Base-by-base conservation (phyloP, 441 rosid species). In the Pelargonium exstipulatum region DNA sequence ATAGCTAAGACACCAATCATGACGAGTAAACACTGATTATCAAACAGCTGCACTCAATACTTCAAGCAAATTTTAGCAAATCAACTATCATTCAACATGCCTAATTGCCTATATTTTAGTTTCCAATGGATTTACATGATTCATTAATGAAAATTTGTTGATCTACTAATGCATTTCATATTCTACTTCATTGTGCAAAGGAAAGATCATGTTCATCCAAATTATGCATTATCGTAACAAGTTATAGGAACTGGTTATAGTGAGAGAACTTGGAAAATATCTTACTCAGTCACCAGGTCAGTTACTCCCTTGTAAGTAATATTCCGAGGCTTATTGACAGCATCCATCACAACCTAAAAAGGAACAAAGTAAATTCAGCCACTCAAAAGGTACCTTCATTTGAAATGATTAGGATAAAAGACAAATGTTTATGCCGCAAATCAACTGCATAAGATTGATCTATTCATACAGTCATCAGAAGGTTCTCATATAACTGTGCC, bases 241-340 rank as follows among this genome's bases (percentile, higher is more conserved):
- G 29, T 58, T 9, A 58, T 18, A 9, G 13, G 4, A 22, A 58
- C 9, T 20, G 20, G 29, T 18, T 18, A 58, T 22, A 18, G 29
- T 65, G 49, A 46, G 37, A 37, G 18, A 48, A 67, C 6, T 26
- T 35, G 51, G 55, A 68, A 42, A 68, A 64, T 71, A 72, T 8
- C 91, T 86, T 83, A 91, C 98, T 89, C 98, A 1, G 97, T 94
- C 63, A 94, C 96, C 76, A 91, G 82, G 77, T 94, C 98, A 74
- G 86, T 87, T 53, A 91, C 76, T 55, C 98, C 95, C 80, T 94
- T 94, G 69, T 94, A 91, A 62, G 89, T 76, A 57, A 94, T 75
- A 78, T 83, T 91, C 29, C 86, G 83, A 70, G 97, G 98, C 80
- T 84, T 85, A 66, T 88, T 88, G 26, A 93, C 96, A 70, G 96